Base-by-base conservation (phyloP, 148 eudicot genomes). In the Chenopodium formosanum region DNA sequence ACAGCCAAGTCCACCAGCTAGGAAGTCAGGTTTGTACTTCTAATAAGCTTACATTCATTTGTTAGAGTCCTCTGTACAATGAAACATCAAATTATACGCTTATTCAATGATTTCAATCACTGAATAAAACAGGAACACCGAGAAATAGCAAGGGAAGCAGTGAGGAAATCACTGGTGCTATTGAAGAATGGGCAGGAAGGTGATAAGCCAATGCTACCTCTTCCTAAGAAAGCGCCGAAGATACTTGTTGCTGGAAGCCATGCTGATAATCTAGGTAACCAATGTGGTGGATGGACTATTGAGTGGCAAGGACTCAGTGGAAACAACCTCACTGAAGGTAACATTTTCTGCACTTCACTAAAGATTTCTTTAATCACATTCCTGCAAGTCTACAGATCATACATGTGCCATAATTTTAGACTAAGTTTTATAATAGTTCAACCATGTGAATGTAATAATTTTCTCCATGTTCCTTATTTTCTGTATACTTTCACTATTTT, bases 221-320 rank as follows among this genome's bases (percentile, higher is more conserved):
- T 88, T 69, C 85, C 90, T 10, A 88, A 86, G 87, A 88, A 86
- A 80, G 82, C 85, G 52, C 32, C 67, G 2, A 88, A 82, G 62
- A 84, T 88, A 66, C 90, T 88, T 19, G 88, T 88, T 34, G 90
- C 87, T 2, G 90, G 90, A 73, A 82, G 78, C 82, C 90, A 86
- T 71, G 90, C 90, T 71, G 80, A 88, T 69, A 88, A 88, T 66
- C 80, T 86, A 29, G 90, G 90, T 3, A 84, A 88, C 25, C 90
- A 88, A 80, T 88, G 90, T 67, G 90, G 90, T 82, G 90, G 90
- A 63, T 86, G 90, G 90, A 88, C 90, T 0, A 88, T 86, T 20
- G 53, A 80, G 29, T 88, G 88, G 90, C 90, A 88, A 81, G 90
- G 90, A 40, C 87, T 88, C 48, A 78, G 85, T 75, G 88, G 88